Base-by-base conservation (phyloP, 164 flowering plant species). In the Aristolochia californica region DNA sequence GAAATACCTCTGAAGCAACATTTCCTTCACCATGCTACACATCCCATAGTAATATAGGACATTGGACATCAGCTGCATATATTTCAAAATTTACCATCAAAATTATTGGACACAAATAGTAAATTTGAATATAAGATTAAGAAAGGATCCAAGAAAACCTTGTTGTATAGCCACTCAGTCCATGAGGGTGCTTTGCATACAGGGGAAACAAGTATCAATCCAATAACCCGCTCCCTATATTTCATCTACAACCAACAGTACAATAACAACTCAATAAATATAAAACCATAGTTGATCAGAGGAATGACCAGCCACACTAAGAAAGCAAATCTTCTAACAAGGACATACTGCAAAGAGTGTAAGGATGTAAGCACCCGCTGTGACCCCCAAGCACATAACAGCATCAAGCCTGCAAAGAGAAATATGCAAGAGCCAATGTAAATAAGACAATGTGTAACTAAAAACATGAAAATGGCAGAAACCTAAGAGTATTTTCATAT, bases 21-120 rank as follows among this genome's bases (percentile, higher is more conserved):
- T 64, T 59, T 88, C 91, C 68, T 88, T 87, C 67, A 84, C 61
- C 69, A 88, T 57, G 25, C 84, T 79, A 74, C 91, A 88, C 83
- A 84, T 91, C 50, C 96, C 98, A 72, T 85, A 91, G 68, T 62
- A 91, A 65, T 91, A 88, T 2, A 91, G 78, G 58, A 88, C 75
- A 73, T 91, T 88, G 40, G 83, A 79, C 81, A 88, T 62, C 15
- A 91, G 77, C 98, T 91, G 83, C 69, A 61, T 4, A 44, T 10
- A n/a, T 18, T 16, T 34, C 16, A 22, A 23, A 2, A 50, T 8
- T 2, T 23, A 1, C 13, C 54, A 50, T 14, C 22, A 13, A 22
- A 22, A 34, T 34, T 34, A 34, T 5, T 34, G 10, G 9, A 34
- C 40, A 5, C 10, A 2, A 28, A 7, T 28, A 8, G 9, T 34